Evolutionary conservation across 208 protist genomes (phyloP).

Genomic region (Trypanosoma cruzi): DNA sequence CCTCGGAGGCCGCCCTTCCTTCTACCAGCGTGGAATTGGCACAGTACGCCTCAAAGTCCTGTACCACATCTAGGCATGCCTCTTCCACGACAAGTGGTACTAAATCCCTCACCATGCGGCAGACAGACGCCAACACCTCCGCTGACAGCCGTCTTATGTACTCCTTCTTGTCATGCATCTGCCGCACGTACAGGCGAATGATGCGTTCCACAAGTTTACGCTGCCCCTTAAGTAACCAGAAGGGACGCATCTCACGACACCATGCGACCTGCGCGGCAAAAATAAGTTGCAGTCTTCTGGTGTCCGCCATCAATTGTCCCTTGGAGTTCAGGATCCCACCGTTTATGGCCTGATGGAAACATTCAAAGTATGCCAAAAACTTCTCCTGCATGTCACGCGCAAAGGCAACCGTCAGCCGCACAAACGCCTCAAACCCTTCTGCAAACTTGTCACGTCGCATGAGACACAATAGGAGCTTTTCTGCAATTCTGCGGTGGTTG

Average conservation of each 20-base stretch:
- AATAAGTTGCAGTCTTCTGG: slow-evolving; percentile 74
- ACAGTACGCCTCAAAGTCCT: slow-evolving; percentile 41
- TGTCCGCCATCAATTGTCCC: slow-evolving; percentile 68
- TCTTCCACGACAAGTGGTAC: slow-evolving; percentile 64
- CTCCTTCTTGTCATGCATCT: slow-evolving; percentile 79
- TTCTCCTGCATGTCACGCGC: slow-evolving; percentile 72
- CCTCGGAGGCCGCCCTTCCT: neutral
- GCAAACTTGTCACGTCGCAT: slow-evolving; percentile 49
- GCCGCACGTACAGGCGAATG: slow-evolving; percentile 63
- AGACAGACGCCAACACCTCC: slow-evolving; percentile 78
- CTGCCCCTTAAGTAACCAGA: slow-evolving; percentile 42
- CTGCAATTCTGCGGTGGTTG: slow-evolving; percentile 75
- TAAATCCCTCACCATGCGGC: slow-evolving; percentile 51
- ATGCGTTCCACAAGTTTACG: slow-evolving; percentile 44
- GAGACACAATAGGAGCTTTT: slow-evolving; percentile 64
- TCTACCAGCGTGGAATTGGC: neutral
- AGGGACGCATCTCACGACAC: slow-evolving; percentile 78
- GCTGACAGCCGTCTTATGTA: slow-evolving; percentile 86
- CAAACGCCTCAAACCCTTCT: slow-evolving; percentile 86
- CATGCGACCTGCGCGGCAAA: slow-evolving; percentile 84
- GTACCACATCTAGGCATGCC: slow-evolving; percentile 46
- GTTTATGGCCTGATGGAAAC: slow-evolving; percentile 83
- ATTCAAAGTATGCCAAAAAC: slow-evolving; percentile 83
- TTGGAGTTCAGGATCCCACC: slow-evolving; percentile 74
- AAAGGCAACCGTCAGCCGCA: slow-evolving; percentile 81